These are phyloP conservation scores for Chaetomiaceae sp. DNA, from an alignment of 2,329 filamentous ascomycete species.

Conservation along the genomic window DNA sequence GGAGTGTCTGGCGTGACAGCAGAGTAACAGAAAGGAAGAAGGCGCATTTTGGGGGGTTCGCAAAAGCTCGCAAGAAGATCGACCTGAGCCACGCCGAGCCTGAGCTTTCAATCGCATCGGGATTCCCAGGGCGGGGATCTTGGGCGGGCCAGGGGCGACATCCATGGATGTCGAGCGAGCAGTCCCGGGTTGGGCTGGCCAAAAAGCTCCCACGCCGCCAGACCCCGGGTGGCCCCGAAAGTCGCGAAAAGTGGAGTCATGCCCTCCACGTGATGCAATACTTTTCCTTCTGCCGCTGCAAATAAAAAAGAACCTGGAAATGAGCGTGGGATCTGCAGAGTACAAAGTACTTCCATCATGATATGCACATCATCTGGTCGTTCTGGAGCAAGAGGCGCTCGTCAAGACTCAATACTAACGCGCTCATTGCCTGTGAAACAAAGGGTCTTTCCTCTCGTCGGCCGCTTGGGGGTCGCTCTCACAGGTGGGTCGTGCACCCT, in stretches of 20 bases:
- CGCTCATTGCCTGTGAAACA: too few relatives aligned
- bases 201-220: not conserved
- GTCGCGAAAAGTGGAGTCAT: not conserved
- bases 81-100: not conserved
- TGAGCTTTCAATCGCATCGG: not conserved
- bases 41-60: too few relatives aligned
- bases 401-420: too few relatives aligned
- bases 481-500: not conserved
- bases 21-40: too few relatives aligned
- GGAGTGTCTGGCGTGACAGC: not conserved
- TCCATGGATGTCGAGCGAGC: not conserved
- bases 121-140: slow-evolving; percentile 3
- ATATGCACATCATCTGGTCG: too few relatives aligned
- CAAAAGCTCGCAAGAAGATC: not conserved
- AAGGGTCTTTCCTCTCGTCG: too few relatives aligned
- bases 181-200: not conserved
- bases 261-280: slow-evolving; percentile 6
- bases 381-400: too few relatives aligned
- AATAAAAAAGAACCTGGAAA: not conserved
- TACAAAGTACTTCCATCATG: slow-evolving; percentile 5
- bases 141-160: slow-evolving; percentile 8
- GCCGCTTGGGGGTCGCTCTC: not conserved
- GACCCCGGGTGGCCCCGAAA: slow-evolving; percentile 8
- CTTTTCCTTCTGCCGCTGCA: slow-evolving; percentile 5
- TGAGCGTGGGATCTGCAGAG: not conserved